These are phyloP conservation scores for Nepenthes alata DNA, from an alignment of 179 eudicot genomes.

Conservation along the genomic window DNA sequence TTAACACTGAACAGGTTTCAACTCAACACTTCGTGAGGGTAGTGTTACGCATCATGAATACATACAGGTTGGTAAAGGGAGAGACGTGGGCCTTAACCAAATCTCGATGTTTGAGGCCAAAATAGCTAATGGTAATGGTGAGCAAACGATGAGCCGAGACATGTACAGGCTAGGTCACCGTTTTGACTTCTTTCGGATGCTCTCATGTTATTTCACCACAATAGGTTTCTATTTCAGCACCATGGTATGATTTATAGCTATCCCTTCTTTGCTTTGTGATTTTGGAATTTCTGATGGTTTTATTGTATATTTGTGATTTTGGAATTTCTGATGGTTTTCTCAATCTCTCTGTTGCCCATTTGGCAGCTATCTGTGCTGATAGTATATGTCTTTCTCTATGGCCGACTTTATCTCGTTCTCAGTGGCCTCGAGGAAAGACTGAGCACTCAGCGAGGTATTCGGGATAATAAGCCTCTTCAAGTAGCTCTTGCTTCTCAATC, in stretches of 20 bases:
- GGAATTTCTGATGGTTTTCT: background rate
- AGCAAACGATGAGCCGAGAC: conserved; percentile 11
- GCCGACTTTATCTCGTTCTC: conserved; percentile 14
- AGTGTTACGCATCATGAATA: conserved; percentile 12
- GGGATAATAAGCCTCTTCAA: conserved; percentile 10
- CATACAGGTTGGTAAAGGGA: conserved; percentile 13
- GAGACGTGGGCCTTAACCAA: conserved; percentile 12
- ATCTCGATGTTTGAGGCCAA: conserved; percentile 12
- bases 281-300: background rate
- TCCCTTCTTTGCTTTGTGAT: background rate
- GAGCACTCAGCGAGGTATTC: conserved; percentile 1
- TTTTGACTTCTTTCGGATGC: conserved; percentile 10
- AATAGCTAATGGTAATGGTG: conserved; percentile 11
- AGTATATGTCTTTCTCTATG: conserved; percentile 14
- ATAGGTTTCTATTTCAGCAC: conserved; percentile 8
- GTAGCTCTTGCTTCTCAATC: conserved; percentile 16
- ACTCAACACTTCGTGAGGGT: conserved; percentile 11
- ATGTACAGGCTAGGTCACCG: conserved; percentile 11
- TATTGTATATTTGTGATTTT: background rate
- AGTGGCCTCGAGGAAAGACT: conserved; percentile 16
- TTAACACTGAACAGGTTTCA: conserved; percentile 4
- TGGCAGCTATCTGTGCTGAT: conserved; percentile 14
- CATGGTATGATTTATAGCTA: conserved; percentile 6
- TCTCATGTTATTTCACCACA: conserved; percentile 10
- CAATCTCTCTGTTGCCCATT: background rate